Conservation (phyloP, 2,329 filamentous ascomycete species). For the Alternaria conjuncta region DNA sequence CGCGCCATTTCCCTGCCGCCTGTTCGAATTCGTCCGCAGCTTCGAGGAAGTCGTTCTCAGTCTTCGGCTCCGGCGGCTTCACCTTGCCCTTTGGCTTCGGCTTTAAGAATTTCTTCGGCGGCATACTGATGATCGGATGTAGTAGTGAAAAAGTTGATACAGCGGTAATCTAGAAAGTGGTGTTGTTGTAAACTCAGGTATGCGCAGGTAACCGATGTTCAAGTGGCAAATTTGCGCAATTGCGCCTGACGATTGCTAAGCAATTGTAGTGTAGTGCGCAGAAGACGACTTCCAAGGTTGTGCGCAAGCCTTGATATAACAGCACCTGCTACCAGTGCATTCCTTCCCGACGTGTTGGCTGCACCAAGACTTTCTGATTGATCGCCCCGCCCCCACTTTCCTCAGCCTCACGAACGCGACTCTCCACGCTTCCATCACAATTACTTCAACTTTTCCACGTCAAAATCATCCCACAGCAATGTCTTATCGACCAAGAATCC, state of each 20-base stretch:
- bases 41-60: constrained; percentile 72
- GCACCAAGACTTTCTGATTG: constrained; percentile 15
- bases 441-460: constrained; percentile 31
- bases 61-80: constrained; percentile 59
- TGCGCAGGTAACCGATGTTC: not conserved
- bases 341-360: not conserved
- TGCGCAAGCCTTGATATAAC: not conserved
- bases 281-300: not conserved
- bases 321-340: not conserved
- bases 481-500: constrained; percentile 63
- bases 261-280: not conserved
- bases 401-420: constrained; percentile 3
- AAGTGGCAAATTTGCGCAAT: constrained; percentile 9
- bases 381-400: constrained; percentile 28
- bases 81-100: constrained; percentile 39
- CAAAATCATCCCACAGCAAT: constrained; percentile 55
- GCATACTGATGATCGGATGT: constrained; percentile 20
- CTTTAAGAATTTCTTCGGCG: constrained; percentile 41
- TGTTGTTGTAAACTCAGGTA: not conserved
- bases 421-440: not conserved
- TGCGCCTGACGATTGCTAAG: not conserved
- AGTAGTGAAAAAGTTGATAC: not conserved
- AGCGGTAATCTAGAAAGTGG: not conserved
- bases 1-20: constrained; percentile 76
- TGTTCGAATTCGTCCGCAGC: constrained; percentile 73